Conservation (phyloP, 176 grass and related monocot species). For the Carex cristatella region DNA sequence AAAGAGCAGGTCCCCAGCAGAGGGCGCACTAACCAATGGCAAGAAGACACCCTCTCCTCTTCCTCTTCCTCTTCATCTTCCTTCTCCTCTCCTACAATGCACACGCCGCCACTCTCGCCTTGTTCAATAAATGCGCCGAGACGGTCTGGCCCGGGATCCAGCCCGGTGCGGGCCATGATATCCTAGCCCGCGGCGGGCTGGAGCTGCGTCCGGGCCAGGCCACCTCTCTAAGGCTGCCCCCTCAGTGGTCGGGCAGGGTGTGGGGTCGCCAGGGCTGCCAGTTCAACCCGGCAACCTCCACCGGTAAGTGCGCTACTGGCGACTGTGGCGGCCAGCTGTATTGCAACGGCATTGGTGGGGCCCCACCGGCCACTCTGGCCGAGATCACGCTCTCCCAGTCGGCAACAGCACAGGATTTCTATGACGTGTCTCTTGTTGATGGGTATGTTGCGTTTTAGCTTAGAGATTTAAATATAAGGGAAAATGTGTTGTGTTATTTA, state of each 20-base stretch:
- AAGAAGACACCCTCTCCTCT: neutral
- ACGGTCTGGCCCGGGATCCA: constrained; percentile 97
- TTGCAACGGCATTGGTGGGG: constrained; percentile 70
- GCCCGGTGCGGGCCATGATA: constrained; percentile 51
- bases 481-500: neutral
- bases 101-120: constrained; percentile 52
- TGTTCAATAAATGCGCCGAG: constrained; percentile 77
- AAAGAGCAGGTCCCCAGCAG: neutral
- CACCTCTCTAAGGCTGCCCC: constrained; percentile 48
- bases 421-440: constrained; percentile 88
- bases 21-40: neutral
- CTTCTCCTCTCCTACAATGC: constrained; percentile 16
- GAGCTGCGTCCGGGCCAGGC: constrained; percentile 41
- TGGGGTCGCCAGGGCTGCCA: constrained; percentile 74
- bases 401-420: constrained; percentile 51
- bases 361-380: constrained; percentile 56
- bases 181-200: constrained; percentile 57
- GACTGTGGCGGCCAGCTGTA: constrained; percentile 75
- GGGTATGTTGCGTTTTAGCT: constrained; percentile 37
- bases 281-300: constrained; percentile 51
- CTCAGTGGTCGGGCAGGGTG: constrained; percentile 70
- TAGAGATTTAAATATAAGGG: too few species aligned
- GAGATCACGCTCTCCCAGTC: constrained; percentile 64
- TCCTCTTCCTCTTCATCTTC: neutral
- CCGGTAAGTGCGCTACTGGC: constrained; percentile 65